These are phyloP conservation scores for Spencermartinsiella ligniputridi DNA, from an alignment of 1,139 yeast species.

Conservation along the genomic window DNA sequence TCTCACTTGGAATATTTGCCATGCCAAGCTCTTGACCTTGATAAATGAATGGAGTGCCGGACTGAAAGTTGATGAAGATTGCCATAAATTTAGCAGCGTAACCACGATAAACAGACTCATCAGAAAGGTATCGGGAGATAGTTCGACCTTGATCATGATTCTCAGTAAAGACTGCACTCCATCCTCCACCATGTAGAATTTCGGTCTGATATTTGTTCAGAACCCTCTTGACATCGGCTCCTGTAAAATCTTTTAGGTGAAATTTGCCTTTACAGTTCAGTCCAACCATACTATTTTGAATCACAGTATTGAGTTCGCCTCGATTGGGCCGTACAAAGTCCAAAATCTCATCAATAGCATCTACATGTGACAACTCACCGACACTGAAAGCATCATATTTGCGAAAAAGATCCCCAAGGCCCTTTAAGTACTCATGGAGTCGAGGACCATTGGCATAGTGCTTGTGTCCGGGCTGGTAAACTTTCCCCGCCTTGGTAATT, in stretches of 20 bases:
- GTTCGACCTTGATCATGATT: conserved; percentile 57
- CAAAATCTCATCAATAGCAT: conserved; percentile 41
- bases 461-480: conserved; percentile 37
- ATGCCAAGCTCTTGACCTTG: conserved; percentile 61
- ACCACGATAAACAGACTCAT: conserved; percentile 36
- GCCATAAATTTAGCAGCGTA: conserved; percentile 48
- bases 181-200: conserved; percentile 48
- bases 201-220: conserved; percentile 37
- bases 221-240: conserved; percentile 44
- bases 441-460: conserved; percentile 47
- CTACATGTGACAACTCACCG: conserved; percentile 43
- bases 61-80: conserved; percentile 43
- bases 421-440: conserved; percentile 55
- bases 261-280: conserved; percentile 36
- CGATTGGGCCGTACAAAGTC: conserved; percentile 47
- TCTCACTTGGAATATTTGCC: conserved; percentile 45
- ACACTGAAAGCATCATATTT: conserved; percentile 54
- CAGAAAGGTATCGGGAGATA: conserved; percentile 46
- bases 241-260: conserved; percentile 33
- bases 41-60: conserved; percentile 53
- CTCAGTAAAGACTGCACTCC: conserved; percentile 55
- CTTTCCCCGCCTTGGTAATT: conserved; percentile 39
- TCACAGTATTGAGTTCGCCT: conserved; percentile 50
- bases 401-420: conserved; percentile 46
- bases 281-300: conserved; percentile 45